These are phyloP conservation scores for Mortierella sp. DNA, from an alignment of 371 early-diverging fungal genomes.

Conservation along the genomic window DNA sequence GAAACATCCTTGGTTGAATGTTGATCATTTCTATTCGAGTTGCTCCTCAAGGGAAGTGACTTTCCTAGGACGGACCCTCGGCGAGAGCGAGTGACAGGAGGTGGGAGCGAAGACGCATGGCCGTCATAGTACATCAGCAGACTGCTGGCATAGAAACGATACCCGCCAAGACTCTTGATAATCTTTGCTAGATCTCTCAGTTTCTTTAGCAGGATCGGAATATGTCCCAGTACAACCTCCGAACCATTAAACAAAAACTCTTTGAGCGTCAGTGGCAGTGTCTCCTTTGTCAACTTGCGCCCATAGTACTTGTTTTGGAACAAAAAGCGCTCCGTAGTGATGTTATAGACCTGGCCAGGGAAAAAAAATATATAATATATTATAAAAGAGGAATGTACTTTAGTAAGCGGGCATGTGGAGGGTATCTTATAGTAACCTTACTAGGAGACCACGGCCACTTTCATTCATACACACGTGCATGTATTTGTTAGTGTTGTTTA, in stretches of 20 bases:
- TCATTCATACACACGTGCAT: too few species aligned
- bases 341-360: conserved; percentile 87
- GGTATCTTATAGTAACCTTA: neutral
- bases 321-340: conserved; percentile 66
- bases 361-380: neutral
- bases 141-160: conserved; percentile 91
- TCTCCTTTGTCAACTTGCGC: conserved; percentile 77
- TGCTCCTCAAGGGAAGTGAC: too few species aligned
- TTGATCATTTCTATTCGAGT: too few species aligned
- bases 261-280: conserved; percentile 77
- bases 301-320: conserved; percentile 96
- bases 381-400: neutral
- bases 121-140: conserved; percentile 90
- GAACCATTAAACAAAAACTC: conserved; percentile 85
- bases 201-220: conserved; percentile 79
- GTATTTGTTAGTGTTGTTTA: too few species aligned
- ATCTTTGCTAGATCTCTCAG: conserved; percentile 74
- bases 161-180: conserved; percentile 77
- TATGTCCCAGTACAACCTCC: conserved; percentile 71
- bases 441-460: too few species aligned
- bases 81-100: too few species aligned
- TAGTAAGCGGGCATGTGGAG: neutral
- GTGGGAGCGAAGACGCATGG: conserved; percentile 12
- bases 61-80: too few species aligned
- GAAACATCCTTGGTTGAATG: too few species aligned